Conservation (phyloP, 2,329 filamentous ascomycete species). For the Penicillium frequentans region DNA sequence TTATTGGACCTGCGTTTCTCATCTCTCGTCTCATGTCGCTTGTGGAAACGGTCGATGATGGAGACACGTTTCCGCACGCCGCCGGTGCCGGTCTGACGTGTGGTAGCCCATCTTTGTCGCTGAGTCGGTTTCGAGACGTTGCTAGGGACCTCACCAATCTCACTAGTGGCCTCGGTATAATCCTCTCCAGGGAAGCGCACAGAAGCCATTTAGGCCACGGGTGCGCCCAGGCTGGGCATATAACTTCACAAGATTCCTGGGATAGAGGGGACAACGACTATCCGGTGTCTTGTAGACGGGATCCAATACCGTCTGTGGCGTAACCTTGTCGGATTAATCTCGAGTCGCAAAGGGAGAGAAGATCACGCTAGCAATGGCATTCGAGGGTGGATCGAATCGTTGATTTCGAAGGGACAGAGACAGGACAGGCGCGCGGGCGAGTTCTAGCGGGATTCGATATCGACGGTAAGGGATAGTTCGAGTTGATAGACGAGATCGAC, state of each 20-base stretch:
- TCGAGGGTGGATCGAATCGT: not conserved
- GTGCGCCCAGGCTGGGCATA: slow-evolving; percentile 29
- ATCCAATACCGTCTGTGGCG: slow-evolving; percentile 18
- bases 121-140: slow-evolving; percentile 66
- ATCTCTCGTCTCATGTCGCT: slow-evolving; percentile 61
- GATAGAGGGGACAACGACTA: slow-evolving; percentile 21
- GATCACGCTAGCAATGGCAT: slow-evolving; percentile 11
- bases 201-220: slow-evolving; percentile 39
- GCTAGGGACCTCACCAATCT: slow-evolving; percentile 35
- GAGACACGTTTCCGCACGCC: slow-evolving; percentile 78
- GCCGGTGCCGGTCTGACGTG: slow-evolving; percentile 73
- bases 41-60: slow-evolving; percentile 74
- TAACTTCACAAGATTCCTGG: slow-evolving; percentile 19
- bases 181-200: slow-evolving; percentile 34
- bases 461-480: slow-evolving; percentile 8
- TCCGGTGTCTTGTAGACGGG: slow-evolving; percentile 27
- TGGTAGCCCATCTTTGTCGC: slow-evolving; percentile 94
- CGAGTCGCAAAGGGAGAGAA: slow-evolving; percentile 6
- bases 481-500: slow-evolving; percentile 5
- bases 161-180: slow-evolving; percentile 27
- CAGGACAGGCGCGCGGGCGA: not conserved
- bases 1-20: slow-evolving; percentile 62
- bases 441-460: slow-evolving; percentile 9
- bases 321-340: not conserved
- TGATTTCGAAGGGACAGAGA: not conserved